These are phyloP conservation scores for Calonectria hongkongensis DNA, from an alignment of 2,329 filamentous ascomycete genomes.

Conservation along the genomic window DNA sequence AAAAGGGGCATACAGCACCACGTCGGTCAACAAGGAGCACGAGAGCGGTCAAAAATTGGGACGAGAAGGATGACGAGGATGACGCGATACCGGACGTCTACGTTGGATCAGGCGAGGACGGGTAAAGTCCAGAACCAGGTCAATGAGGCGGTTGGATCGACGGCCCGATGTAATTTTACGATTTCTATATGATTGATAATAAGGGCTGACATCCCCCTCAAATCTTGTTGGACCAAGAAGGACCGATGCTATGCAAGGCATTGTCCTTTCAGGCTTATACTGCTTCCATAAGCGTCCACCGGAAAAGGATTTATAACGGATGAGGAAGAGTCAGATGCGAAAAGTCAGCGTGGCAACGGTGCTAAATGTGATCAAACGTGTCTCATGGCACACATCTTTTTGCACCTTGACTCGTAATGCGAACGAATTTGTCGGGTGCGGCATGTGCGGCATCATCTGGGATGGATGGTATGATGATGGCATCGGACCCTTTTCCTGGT, in stretches of 20 bases:
- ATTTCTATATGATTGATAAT: slow-evolving; percentile 6
- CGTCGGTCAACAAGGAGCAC: slow-evolving; percentile 48
- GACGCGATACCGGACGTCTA: slow-evolving; percentile 42
- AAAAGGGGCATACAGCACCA: slow-evolving; percentile 23
- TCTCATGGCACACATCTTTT: slow-evolving; percentile 7
- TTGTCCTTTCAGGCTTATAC: not conserved
- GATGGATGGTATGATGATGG: slow-evolving; percentile 2
- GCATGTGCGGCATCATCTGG: slow-evolving; percentile 2
- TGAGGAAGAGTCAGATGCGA: not conserved
- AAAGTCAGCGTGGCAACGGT: slow-evolving; percentile 4
- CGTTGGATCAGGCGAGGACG: slow-evolving; percentile 36
- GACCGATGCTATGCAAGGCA: slow-evolving; percentile 19
- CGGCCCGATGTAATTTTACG: not conserved
- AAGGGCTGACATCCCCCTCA: not conserved
- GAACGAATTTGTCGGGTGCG: not conserved
- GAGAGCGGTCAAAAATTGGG: slow-evolving; percentile 34
- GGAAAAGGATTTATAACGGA: slow-evolving; percentile 3
- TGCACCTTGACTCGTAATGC: slow-evolving; percentile 22
- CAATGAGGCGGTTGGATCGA: not conserved
- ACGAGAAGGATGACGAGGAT: slow-evolving; percentile 41
- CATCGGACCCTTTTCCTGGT: not conserved
- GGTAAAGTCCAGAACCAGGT: slow-evolving; percentile 25
- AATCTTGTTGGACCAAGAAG: slow-evolving; percentile 17
- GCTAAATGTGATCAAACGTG: not conserved
- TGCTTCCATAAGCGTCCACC: slow-evolving; percentile 14